Percentiles rank a stretch among this genome's conserved stretches.
Evolutionary conservation across 345 rosid genomes (phyloP).

Genomic region (Eucalyptus pauciflora): DNA sequence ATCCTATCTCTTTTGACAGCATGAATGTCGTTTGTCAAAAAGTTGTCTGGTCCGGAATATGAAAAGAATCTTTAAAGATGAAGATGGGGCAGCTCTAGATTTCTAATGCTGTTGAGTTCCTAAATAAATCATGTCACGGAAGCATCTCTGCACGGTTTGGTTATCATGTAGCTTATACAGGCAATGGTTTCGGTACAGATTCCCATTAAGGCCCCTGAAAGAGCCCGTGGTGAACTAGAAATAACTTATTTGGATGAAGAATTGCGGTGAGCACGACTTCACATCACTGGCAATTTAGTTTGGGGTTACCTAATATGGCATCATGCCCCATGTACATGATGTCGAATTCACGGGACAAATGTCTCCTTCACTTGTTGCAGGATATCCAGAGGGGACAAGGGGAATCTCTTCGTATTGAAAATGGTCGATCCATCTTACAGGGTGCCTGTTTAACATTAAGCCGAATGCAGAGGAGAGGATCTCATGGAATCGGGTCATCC

Average conservation of each 20-base stretch:
- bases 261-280: conserved; percentile 9
- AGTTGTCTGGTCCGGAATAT: background rate
- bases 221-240: conserved; percentile 36
- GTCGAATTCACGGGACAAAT: background rate
- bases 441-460: conserved; percentile 22
- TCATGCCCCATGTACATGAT: background rate
- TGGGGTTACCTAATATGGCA: too few relatives aligned
- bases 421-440: conserved; percentile 85
- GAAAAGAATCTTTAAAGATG: background rate
- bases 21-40: background rate
- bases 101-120: background rate
- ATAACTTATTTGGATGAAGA: conserved; percentile 40
- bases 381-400: conserved; percentile 83
- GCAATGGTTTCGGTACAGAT: background rate
- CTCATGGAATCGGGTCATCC: background rate
- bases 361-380: conserved; percentile 15
- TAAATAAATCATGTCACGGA: background rate
- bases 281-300: background rate
- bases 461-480: background rate
- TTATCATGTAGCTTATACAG: background rate
- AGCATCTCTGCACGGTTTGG: background rate
- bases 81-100: background rate
- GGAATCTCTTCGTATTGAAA: conserved; percentile 83
- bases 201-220: conserved; percentile 32
- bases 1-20: background rate